Percentiles rank a stretch among this genome's conserved stretches.
phyloP scores from a whole-genome alignment of 345 rosid genomes.

The Hevea brasiliensis region DNA sequence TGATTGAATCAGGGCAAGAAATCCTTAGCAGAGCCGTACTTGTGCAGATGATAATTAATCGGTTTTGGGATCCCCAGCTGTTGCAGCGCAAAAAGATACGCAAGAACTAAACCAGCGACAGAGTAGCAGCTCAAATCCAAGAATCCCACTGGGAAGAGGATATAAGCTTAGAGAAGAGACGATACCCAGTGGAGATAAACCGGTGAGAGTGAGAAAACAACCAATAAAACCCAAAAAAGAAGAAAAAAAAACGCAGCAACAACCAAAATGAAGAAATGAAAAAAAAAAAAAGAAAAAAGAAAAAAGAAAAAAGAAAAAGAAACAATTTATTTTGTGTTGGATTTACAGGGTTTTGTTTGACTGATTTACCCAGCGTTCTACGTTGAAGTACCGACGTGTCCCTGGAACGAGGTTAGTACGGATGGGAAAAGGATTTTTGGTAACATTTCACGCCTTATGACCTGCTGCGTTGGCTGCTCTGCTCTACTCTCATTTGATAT shows the following conservation, averaged over 20 bases:
- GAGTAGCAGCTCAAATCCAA: background rate
- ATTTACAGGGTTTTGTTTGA: background rate
- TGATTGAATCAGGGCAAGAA: constrained; percentile 3
- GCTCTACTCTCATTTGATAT: no score
- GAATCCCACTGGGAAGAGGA: background rate
- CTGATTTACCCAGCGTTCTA: constrained; percentile 2
- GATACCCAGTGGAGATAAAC: constrained; percentile 1
- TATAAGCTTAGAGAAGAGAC: constrained; percentile 2
- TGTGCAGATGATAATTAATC: background rate
- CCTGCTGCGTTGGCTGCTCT: background rate
- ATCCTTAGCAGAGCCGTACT: background rate
- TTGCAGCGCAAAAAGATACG: no score
- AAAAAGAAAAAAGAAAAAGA: no score
- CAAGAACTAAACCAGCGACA: background rate
- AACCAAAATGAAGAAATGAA: background rate
- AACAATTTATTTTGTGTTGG: no score
- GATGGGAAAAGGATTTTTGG: background rate
- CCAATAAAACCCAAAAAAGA: background rate
- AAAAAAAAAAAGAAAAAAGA: background rate
- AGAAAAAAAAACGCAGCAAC: background rate
- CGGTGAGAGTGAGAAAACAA: background rate
- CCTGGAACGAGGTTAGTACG: background rate
- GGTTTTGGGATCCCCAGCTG: background rate
- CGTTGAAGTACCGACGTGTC: background rate
- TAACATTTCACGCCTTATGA: background rate